These are phyloP conservation scores for Yamadazyma pseudoaaseri DNA, from an alignment of 1,139 yeast species.

Conservation along the genomic window DNA sequence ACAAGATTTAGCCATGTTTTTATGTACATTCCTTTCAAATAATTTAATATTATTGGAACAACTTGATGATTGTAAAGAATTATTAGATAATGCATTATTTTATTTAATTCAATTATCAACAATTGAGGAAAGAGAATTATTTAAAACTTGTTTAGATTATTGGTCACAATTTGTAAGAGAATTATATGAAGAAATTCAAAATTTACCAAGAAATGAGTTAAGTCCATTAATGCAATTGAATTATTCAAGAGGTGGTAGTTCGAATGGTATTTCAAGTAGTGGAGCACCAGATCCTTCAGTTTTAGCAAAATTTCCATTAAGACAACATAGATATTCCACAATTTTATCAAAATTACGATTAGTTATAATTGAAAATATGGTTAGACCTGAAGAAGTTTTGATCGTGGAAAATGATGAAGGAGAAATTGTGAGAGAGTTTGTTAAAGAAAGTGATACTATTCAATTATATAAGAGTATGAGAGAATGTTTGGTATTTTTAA, in stretches of 20 bases:
- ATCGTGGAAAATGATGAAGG: conserved; percentile 98
- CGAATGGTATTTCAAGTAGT: conserved; percentile 40
- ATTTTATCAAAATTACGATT: conserved; percentile 79
- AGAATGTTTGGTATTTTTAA: conserved; percentile 89
- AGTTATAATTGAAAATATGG: conserved; percentile 96
- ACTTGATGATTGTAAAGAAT: conserved; percentile 54
- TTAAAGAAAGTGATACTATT: conserved; percentile 94
- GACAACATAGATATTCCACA: conserved; percentile 79
- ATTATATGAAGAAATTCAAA: conserved; percentile 82
- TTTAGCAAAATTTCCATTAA: conserved; percentile 71
- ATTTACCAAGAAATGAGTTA: conserved; percentile 67
- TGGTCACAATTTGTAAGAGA: conserved; percentile 85
- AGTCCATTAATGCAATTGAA: conserved; percentile 75
- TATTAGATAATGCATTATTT: conserved; percentile 69
- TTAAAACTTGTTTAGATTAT: conserved; percentile 92
- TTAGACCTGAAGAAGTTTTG: conserved; percentile 95
- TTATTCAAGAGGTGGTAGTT: conserved; percentile 39
- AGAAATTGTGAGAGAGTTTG: conserved; percentile 96
- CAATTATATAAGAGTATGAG: conserved; percentile 94
- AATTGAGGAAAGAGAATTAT: conserved; percentile 93
- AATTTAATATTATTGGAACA: conserved; percentile 76
- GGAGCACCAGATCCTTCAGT: conserved; percentile 89
- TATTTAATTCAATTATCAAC: conserved; percentile 83
- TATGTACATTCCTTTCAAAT: conserved; percentile 77
- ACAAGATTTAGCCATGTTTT: conserved; percentile 92